A percentile compares a stretch with the other conserved stretches of the same genome.
These are phyloP conservation scores for Nepenthes alata DNA, from an alignment of 179 eudicot genomes.

Conservation along the genomic window DNA sequence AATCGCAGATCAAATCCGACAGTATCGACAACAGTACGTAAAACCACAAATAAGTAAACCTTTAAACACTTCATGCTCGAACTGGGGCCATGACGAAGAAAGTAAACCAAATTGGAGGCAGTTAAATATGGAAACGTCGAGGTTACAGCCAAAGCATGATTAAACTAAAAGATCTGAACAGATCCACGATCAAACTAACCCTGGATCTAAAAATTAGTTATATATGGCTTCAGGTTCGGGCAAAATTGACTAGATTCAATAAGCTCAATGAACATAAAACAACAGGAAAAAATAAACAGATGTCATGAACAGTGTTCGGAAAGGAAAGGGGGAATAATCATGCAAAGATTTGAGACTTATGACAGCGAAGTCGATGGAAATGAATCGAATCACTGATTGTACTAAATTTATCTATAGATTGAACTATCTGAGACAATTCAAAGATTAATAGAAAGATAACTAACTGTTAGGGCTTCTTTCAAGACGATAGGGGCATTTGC, in stretches of 20 bases:
- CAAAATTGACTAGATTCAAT: constrained; percentile 1
- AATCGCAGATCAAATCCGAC: constrained; percentile 1
- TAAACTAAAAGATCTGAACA: constrained; percentile 17
- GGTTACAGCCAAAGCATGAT: constrained; percentile 1
- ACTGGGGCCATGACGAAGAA: not conserved
- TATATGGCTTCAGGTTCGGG: constrained; percentile 5
- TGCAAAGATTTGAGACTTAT: not conserved
- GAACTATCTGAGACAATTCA: not conserved
- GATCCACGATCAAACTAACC: constrained; percentile 16
- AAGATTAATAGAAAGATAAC: constrained; percentile 1
- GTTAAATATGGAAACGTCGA: not conserved
- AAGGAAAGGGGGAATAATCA: not conserved
- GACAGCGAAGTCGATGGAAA: not conserved
- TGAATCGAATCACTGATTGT: not conserved
- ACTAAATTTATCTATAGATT: not conserved
- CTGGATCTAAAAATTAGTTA: not conserved
- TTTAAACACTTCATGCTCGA: not conserved
- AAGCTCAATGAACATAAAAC: not conserved
- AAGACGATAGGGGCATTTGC: constrained; percentile 92
- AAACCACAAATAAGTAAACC: not conserved
- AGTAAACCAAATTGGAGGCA: not conserved
- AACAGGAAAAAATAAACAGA: not conserved
- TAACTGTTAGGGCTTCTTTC: constrained; percentile 84
- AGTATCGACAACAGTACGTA: not conserved
- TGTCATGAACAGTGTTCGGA: not conserved